phyloP scores from a whole-genome alignment of 2,329 filamentous ascomycete genomes.

The Aureobasidium melanogenum region DNA sequence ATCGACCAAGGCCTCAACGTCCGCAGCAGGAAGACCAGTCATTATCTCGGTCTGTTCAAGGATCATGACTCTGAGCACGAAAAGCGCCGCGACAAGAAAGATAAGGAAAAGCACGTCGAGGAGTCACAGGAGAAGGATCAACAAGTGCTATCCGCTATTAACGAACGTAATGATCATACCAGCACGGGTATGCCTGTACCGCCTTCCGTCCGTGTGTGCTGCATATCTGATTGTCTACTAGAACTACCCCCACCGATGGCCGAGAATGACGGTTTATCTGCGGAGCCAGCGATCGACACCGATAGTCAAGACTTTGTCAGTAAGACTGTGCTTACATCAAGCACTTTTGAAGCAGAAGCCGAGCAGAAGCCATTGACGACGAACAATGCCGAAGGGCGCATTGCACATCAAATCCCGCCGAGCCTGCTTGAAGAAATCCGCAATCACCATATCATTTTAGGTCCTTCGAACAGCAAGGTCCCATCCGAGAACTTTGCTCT shows the following conservation, averaged over 20 bases:
- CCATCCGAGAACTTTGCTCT: not conserved
- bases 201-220: not conserved
- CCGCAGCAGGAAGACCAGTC: conserved; percentile 56
- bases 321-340: not conserved
- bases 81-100: conserved; percentile 34
- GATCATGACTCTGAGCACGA: conserved; percentile 49
- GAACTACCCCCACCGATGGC: not conserved
- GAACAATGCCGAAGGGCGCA: conserved; percentile 10
- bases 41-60: conserved; percentile 57
- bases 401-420: conserved; percentile 34
- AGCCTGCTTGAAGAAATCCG: conserved; percentile 49
- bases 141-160: not conserved
- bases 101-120: not conserved
- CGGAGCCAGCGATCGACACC: not conserved
- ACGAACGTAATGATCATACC: not conserved
- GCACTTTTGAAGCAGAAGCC: conserved; percentile 4
- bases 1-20: conserved; percentile 45
- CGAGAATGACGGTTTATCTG: not conserved
- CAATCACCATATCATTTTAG: conserved; percentile 36
- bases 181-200: not conserved
- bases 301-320: not conserved
- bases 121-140: not conserved
- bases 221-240: not conserved
- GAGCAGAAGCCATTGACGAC: conserved; percentile 5
- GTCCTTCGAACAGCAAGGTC: conserved; percentile 6